Conservation (phyloP, 179 eudicot species). For the Nepenthes alata region DNA sequence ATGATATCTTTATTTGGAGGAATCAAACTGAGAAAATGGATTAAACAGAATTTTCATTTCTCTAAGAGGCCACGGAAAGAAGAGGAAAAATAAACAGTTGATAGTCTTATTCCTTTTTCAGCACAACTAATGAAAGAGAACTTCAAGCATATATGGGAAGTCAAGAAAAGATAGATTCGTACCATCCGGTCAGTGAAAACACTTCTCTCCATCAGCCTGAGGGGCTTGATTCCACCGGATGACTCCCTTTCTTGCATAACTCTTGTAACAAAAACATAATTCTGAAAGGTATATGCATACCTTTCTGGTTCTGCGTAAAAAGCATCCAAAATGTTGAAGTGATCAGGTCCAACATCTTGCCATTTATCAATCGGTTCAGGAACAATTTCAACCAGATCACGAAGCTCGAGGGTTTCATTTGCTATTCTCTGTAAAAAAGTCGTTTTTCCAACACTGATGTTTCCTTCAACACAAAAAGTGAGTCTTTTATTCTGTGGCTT, state of each 20-base stretch:
- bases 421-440: slow-evolving; percentile 87
- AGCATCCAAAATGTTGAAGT: slow-evolving; percentile 83
- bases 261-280: slow-evolving; percentile 87
- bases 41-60: no score
- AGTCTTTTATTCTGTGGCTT: slow-evolving; percentile 48
- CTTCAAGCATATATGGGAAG: neutral
- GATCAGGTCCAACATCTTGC: slow-evolving; percentile 90
- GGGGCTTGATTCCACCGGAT: slow-evolving; percentile 69
- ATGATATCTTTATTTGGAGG: no score
- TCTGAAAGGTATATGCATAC: slow-evolving; percentile 90
- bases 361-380: slow-evolving; percentile 86
- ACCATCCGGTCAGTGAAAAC: slow-evolving; percentile 95
- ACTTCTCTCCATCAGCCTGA: slow-evolving; percentile 91
- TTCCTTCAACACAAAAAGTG: slow-evolving; percentile 89
- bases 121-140: no score
- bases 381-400: slow-evolving; percentile 84
- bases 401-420: slow-evolving; percentile 82
- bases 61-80: neutral
- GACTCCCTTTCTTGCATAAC: slow-evolving; percentile 91
- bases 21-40: no score
- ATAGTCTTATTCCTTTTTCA: neutral
- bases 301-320: slow-evolving; percentile 85
- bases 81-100: neutral
- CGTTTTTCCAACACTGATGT: slow-evolving; percentile 87
- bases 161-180: neutral